A percentile compares a stretch with the other conserved stretches of the same genome.
These are phyloP conservation scores for Euphorbia schlechtendalii DNA, from an alignment of 441 rosid species.

Conservation along the genomic window DNA sequence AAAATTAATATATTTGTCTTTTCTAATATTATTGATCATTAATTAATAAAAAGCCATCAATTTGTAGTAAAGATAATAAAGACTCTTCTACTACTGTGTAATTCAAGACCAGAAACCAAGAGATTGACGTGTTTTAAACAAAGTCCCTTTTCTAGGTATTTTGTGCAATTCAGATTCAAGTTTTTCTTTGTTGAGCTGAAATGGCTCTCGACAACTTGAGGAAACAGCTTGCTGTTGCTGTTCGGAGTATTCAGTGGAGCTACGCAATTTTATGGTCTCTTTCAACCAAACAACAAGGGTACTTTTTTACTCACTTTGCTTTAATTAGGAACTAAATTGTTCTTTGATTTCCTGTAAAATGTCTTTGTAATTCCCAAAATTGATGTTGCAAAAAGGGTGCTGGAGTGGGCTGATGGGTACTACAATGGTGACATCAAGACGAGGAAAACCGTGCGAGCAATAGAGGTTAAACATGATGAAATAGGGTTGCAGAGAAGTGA, in stretches of 20 bases:
- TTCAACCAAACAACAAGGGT: conserved; percentile 63
- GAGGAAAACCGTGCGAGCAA: conserved; percentile 50
- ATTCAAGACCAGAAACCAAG: too few relatives aligned
- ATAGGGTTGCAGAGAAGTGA: conserved; percentile 67
- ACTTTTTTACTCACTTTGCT: conserved; percentile 8
- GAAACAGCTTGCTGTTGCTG: conserved; percentile 69
- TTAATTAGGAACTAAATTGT: not conserved
- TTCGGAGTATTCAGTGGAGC: conserved; percentile 78
- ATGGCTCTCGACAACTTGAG: conserved; percentile 57
- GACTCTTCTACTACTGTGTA: too few relatives aligned
- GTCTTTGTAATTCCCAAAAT: not conserved
- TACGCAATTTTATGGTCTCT: conserved; percentile 82
- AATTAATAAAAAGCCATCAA: not conserved
- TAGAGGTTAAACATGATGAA: conserved; percentile 43
- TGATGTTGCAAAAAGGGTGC: conserved; percentile 37
- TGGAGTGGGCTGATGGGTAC: conserved; percentile 80
- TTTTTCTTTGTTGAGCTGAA: conserved; percentile 10
- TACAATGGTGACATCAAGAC: conserved; percentile 90
- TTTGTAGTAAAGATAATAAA: not conserved
- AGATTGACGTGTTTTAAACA: not conserved
- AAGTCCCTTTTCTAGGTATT: not conserved
- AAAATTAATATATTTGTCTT: not conserved
- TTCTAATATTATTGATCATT: conserved; percentile 2
- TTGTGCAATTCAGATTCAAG: not conserved
- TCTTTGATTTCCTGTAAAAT: conserved; percentile 1